phyloP scores from a whole-genome alignment of 192 early-diverging fungal species.

The Gamsiella multidivaricata region DNA sequence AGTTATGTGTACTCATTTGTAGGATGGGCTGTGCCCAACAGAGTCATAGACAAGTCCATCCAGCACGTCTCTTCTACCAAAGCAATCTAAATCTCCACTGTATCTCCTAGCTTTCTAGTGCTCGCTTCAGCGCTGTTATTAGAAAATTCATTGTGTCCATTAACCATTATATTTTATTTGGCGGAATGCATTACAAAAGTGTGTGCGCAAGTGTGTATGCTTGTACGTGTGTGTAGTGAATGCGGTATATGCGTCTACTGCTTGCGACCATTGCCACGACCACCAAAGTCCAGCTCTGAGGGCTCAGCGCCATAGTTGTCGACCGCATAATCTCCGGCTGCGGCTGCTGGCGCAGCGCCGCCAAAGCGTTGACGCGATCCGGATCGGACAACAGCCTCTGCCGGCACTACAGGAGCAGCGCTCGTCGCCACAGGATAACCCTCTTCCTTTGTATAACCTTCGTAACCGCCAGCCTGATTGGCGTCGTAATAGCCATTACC shows the following conservation, averaged over 20 bases:
- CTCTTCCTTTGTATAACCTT: background rate
- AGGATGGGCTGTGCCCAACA: conserved; percentile 2
- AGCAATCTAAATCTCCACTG: background rate
- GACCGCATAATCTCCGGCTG: conserved; percentile 11
- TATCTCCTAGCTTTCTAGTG: too few relatives aligned
- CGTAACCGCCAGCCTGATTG: conserved; percentile 9
- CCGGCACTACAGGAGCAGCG: background rate
- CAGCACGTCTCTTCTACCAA: background rate
- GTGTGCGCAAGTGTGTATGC: too few relatives aligned
- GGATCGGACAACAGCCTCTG: conserved; percentile 3
- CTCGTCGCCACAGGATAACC: background rate
- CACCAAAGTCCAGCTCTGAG: conserved; percentile 41
- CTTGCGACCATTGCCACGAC: conserved; percentile 19
- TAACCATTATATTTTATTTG: too few relatives aligned
- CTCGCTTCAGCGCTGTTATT: too few relatives aligned
- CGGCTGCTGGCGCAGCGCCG: background rate
- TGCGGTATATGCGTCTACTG: conserved; percentile 15
- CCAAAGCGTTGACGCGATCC: conserved; percentile 4
- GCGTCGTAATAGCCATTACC: conserved; percentile 14
- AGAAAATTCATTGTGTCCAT: too few relatives aligned
- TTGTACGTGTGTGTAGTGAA: background rate
- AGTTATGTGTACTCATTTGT: conserved; percentile 7
- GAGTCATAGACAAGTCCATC: conserved; percentile 6
- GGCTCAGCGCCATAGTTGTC: conserved; percentile 27
- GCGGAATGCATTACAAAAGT: too few relatives aligned